Evolutionary conservation across 2,329 filamentous ascomycete genomes (phyloP), one percentile per base, ranked within the genome.

Genomic region (Phyllosticta capitalensis): DNA sequence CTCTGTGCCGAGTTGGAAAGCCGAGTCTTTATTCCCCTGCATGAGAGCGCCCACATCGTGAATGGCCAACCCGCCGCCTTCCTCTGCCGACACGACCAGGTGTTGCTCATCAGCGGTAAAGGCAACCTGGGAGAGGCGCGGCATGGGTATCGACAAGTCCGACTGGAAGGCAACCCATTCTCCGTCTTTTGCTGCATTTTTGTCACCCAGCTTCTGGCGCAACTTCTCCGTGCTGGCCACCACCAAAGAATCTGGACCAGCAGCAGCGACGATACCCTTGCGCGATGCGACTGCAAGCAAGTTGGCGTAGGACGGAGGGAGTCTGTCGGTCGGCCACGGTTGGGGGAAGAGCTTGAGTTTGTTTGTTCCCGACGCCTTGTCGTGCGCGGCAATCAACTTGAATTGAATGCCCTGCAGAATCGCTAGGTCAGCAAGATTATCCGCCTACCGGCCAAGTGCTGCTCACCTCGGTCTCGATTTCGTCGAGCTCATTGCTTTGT

Each of bases 61-160:
- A 2, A 95, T 87, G 3, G 88, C 87, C 62, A 99, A 76, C 4
- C 91, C 90, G 33, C 90, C 88, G 10, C 89, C 88, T 58, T 82
- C 79, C 72, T 96, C 89, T 2, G 90, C 89, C 10, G 90, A 90
- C 24, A 96, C 78, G 38, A 96, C 82, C 62, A 99, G 78, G 65
- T 88, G 90, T 66, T 84, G 84, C 70, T 96, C 95, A 67, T 95
- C 89, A n/a, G 89, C 83, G 0, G 90, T 92, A 71, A 99, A 99
- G 17, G 87, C 85, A 20, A 99, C 79, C 71, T 99, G 94, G 10
- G 90, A 95, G 58, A 96, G 82, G 65, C 88, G 85, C 67, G 88
- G 83, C 67, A 95, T 81, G 1, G 85, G 78, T 6, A 97, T 81
- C 61, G 80, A 87, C 56, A 89, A 77, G 70, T 92, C 84, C 2